Conservation (phyloP, 1,139 yeast genomes). For the Debaryomyces coudertii region DNA sequence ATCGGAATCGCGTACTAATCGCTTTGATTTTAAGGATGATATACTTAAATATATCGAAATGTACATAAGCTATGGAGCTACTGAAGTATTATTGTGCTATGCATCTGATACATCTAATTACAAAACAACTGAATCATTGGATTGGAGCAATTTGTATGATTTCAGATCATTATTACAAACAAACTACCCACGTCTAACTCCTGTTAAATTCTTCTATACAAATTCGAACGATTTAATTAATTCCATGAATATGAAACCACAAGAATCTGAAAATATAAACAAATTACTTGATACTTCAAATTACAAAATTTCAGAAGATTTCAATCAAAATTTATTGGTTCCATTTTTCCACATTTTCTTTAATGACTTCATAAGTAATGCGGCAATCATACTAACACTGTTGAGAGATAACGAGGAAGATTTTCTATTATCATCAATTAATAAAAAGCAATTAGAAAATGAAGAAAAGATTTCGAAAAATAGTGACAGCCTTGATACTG, state of each 20-base stretch:
- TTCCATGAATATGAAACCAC: conserved; percentile 23
- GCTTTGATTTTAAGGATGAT: conserved; percentile 51
- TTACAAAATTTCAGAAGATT: conserved; percentile 26
- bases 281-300: conserved; percentile 26
- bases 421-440: conserved; percentile 56
- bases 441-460: conserved; percentile 32
- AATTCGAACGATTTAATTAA: conserved; percentile 29
- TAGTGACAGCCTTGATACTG: conserved; percentile 5
- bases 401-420: conserved; percentile 90
- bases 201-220: conserved; percentile 40
- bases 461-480: conserved; percentile 3
- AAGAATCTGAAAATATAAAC: conserved; percentile 27
- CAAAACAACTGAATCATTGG: conserved; percentile 34
- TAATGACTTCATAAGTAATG: conserved; percentile 63
- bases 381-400: conserved; percentile 79
- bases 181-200: conserved; percentile 59
- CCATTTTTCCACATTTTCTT: conserved; percentile 58
- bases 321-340: conserved; percentile 37
- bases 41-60: conserved; percentile 43
- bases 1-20: conserved; percentile 51
- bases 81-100: conserved; percentile 74
- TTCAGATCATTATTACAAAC: conserved; percentile 69
- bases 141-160: conserved; percentile 57
- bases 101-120: conserved; percentile 64
- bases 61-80: conserved; percentile 62